These are phyloP conservation scores for Blastobotrys capitulatus DNA, from an alignment of 1,139 yeast genomes.

Conservation along the genomic window DNA sequence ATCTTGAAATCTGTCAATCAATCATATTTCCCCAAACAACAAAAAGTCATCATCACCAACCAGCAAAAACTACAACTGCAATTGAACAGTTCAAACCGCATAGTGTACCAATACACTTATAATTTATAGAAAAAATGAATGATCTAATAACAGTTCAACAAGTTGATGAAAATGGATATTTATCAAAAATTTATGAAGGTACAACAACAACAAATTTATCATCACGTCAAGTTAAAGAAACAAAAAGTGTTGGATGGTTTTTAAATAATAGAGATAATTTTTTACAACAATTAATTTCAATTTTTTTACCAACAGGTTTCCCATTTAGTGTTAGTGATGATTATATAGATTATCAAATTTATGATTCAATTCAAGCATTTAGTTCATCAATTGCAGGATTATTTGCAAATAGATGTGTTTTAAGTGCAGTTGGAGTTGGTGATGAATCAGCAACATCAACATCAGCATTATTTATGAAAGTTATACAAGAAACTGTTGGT, in stretches of 20 bases:
- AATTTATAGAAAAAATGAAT: too few species aligned
- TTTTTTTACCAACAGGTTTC: constrained; percentile 37
- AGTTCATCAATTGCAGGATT: constrained; percentile 35
- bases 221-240: not conserved
- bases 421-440: constrained; percentile 37
- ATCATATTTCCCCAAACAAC: too few species aligned
- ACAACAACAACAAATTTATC: constrained; percentile 11
- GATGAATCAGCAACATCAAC: constrained; percentile 36
- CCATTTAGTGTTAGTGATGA: constrained; percentile 35
- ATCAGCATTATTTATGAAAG: constrained; percentile 35
- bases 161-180: constrained; percentile 22
- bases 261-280: constrained; percentile 6
- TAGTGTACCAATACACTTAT: too few species aligned
- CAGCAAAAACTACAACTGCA: too few species aligned
- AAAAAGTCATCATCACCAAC: too few species aligned
- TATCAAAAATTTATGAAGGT: constrained; percentile 21
- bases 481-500: constrained; percentile 36
- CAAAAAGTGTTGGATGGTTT: not conserved
- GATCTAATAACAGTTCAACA: constrained; percentile 16
- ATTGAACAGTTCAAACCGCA: too few species aligned
- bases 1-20: too few species aligned
- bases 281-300: constrained; percentile 25
- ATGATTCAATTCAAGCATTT: constrained; percentile 37
- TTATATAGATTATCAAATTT: constrained; percentile 35
- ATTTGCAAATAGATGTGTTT: constrained; percentile 35